Percentiles rank a stretch among this genome's conserved stretches.
Evolutionary conservation across 148 eudicot genomes (phyloP).

Genomic region (Rhododendron williamsianum): DNA sequence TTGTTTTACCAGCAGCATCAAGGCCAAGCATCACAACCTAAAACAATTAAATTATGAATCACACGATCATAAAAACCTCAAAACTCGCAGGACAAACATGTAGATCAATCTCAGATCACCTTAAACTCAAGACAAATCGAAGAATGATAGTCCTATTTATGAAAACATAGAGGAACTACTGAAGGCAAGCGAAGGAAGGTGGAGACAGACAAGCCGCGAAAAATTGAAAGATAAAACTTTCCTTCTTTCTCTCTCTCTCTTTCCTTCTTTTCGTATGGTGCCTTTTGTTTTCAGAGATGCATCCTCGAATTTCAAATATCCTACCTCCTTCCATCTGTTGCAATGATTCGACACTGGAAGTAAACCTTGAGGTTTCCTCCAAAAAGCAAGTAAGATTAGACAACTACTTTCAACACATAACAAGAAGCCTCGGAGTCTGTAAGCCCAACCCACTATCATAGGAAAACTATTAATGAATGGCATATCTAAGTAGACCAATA

Average conservation of each 20-base stretch:
- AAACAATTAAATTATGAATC: slow-evolving; percentile 9
- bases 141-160: neutral
- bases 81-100: neutral
- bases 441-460: neutral
- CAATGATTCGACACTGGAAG: neutral
- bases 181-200: neutral
- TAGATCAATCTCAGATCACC: neutral
- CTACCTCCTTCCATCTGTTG: neutral
- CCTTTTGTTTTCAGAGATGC: neutral
- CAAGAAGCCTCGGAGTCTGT: neutral
- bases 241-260: neutral
- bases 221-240: neutral
- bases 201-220: neutral
- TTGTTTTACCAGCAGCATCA: slow-evolving; percentile 98
- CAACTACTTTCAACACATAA: neutral
- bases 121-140: neutral
- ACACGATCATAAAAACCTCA: neutral
- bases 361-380: neutral
- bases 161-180: neutral
- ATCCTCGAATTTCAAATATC: neutral
- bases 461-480: neutral
- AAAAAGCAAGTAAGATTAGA: neutral
- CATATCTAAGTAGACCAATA: neutral
- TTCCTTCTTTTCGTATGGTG: neutral
- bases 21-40: slow-evolving; percentile 99